Percentiles rank a stretch among this genome's conserved stretches.
Evolutionary conservation across 768 basidiomycete species (phyloP).

Genomic region (Lentinula sp.): DNA sequence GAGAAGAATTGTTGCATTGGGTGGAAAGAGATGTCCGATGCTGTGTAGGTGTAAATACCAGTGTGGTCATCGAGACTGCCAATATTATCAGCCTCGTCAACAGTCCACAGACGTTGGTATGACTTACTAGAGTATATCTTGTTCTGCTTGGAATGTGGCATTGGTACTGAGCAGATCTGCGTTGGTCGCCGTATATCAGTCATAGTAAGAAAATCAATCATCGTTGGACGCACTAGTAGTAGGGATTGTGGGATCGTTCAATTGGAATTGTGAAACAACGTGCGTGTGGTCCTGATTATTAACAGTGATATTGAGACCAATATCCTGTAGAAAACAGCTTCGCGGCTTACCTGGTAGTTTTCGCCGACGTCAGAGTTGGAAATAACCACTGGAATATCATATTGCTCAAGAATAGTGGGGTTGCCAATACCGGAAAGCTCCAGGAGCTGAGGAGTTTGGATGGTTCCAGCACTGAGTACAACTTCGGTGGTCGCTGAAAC

Average conservation of each 20-base stretch:
- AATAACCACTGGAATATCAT: conserved; percentile 22
- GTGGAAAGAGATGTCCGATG: not conserved
- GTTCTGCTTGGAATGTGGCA: not conserved
- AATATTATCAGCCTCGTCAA: not conserved
- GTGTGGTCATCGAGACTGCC: not conserved
- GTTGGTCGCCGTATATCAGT: not conserved
- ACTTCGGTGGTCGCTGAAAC: conserved; percentile 38
- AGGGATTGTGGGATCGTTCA: not conserved
- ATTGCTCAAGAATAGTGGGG: conserved; percentile 23
- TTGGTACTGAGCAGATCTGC: not conserved
- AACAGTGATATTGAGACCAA: not conserved
- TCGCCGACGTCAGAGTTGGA: conserved; percentile 32
- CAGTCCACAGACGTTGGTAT: not conserved
- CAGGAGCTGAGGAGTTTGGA: conserved; percentile 40
- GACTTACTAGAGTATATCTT: conserved; percentile 1
- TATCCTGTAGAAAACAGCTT: not conserved
- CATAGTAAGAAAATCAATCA: not conserved
- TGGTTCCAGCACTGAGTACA: conserved; percentile 27
- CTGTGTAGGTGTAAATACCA: not conserved
- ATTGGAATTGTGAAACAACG: not conserved
- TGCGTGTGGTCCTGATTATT: not conserved
- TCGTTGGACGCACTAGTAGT: not conserved
- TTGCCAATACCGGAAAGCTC: conserved; percentile 50
- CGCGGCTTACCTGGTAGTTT: conserved; percentile 30
- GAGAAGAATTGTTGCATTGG: conserved; percentile 1